Evolutionary conservation across 257 asterid genomes (phyloP), one percentile per base, ranked within the genome.

Genomic region (Cruciata laevipes): DNA sequence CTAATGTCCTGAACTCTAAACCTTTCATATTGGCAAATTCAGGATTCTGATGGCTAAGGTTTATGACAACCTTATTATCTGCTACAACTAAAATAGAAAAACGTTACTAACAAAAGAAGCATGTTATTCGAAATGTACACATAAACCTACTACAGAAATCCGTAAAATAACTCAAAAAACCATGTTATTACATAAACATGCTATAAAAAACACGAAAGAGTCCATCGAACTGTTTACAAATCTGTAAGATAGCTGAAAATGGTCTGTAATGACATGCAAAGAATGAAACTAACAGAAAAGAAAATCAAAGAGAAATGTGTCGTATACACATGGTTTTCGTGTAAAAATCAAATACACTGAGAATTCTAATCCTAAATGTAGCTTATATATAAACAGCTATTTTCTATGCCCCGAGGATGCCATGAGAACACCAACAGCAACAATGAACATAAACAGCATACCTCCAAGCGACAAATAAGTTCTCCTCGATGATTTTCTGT

Each of bases 401-500:
- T 81, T 83, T 23, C 97, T 83, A 55, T 84, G 95, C 42, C 97
- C 99, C 0, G 97, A 75, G 1, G 97, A 93, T 31, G 90, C 94
- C 97, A 93, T 90, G 52, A 93, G 94, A 30, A 93, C 82, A 9
- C 76, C 96, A 31, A 93, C 99, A 21, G 97, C 98, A 31, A 76
- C 84, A 2, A 86, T 66, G 69, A 93, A 90, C 99, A 93, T 86
- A 35, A 74, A 78, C 79, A 93, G 53, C 97, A 93, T 93, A 40
- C 89, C 76, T 3, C 69, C 78, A 0, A 93, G 90, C 52, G 72
- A 85, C 53, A 67, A 30, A 49, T 93, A 86, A 6, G 99, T 93
- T 75, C 83, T 85, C 66, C 83, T 79, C 1, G 97, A 90, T 7
- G 97, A 90, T 75, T 85, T 83, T 64, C 96, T 76, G 66, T 88